These are phyloP conservation scores for Penicillium nordicum DNA, from an alignment of 2,329 filamentous ascomycete species.

Conservation along the genomic window DNA sequence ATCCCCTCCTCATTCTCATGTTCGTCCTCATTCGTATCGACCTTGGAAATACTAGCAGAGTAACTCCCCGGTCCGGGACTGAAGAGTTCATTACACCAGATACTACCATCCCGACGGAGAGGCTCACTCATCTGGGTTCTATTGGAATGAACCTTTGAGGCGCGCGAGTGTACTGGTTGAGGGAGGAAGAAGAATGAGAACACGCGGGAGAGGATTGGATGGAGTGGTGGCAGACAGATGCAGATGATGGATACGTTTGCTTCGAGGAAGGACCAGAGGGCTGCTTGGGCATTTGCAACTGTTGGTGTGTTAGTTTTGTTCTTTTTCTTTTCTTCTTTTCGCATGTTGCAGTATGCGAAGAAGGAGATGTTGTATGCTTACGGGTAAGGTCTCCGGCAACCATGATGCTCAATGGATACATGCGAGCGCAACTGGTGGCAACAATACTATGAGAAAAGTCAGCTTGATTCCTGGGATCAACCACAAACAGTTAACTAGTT, in stretches of 20 bases:
- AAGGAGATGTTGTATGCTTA: constrained; percentile 6
- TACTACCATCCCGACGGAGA: constrained; percentile 5
- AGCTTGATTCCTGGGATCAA: neutral
- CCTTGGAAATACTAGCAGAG: constrained; percentile 27
- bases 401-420: constrained; percentile 19
- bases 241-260: constrained; percentile 33
- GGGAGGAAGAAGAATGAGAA: constrained; percentile 25
- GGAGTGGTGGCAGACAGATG: constrained; percentile 28
- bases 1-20: constrained; percentile 20
- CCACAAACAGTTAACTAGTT: neutral
- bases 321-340: neutral
- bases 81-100: constrained; percentile 20
- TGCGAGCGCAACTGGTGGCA: constrained; percentile 26
- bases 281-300: constrained; percentile 25
- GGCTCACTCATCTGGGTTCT: constrained; percentile 8
- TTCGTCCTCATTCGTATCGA: constrained; percentile 13
- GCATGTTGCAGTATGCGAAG: too few relatives aligned
- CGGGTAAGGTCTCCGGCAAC: constrained; percentile 20
- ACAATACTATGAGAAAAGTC: constrained; percentile 21
- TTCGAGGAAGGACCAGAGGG: constrained; percentile 33
- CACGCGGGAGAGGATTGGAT: constrained; percentile 25
- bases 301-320: neutral
- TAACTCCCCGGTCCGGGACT: constrained; percentile 18
- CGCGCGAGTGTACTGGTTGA: constrained; percentile 10
- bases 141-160: constrained; percentile 10